Evolutionary conservation across 306 rosid species (phyloP).

Genomic region (Sechiopsis laciniata): DNA sequence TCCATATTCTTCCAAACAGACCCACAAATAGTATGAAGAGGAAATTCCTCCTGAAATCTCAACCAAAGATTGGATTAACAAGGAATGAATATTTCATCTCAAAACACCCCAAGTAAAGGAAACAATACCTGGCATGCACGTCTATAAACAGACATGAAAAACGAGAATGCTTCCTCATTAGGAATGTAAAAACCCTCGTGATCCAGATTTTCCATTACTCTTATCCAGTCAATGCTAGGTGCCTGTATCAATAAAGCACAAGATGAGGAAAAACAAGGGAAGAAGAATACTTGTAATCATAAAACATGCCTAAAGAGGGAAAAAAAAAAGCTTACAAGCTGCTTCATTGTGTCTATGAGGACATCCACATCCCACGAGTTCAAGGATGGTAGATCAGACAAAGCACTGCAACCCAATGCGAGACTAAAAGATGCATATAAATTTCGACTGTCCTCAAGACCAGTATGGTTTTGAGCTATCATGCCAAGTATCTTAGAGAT

Average conservation of each 20-base stretch:
- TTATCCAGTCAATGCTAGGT: conserved; percentile 70
- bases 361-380: conserved; percentile 93
- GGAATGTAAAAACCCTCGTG: conserved; percentile 94
- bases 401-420: conserved; percentile 58
- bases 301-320: neutral
- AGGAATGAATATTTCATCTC: conserved; percentile 6
- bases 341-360: conserved; percentile 66
- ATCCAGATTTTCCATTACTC: conserved; percentile 78
- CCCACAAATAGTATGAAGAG: conserved; percentile 87
- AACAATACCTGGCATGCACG: conserved; percentile 64
- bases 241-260: conserved; percentile 54
- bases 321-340: conserved; percentile 51
- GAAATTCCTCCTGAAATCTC: conserved; percentile 75
- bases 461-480: conserved; percentile 64
- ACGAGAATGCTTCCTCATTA: conserved; percentile 77
- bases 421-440: conserved; percentile 53
- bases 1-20: conserved; percentile 93
- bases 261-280: neutral
- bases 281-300: neutral
- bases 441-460: conserved; percentile 78
- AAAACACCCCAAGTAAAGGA: conserved; percentile 9
- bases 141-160: conserved; percentile 72
- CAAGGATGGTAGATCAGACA: conserved; percentile 60
- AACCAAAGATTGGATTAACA: conserved; percentile 21
- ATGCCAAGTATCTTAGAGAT: conserved; percentile 82